Base-by-base conservation (phyloP, 2,329 filamentous ascomycete species). In the Talaromyces sp. region DNA sequence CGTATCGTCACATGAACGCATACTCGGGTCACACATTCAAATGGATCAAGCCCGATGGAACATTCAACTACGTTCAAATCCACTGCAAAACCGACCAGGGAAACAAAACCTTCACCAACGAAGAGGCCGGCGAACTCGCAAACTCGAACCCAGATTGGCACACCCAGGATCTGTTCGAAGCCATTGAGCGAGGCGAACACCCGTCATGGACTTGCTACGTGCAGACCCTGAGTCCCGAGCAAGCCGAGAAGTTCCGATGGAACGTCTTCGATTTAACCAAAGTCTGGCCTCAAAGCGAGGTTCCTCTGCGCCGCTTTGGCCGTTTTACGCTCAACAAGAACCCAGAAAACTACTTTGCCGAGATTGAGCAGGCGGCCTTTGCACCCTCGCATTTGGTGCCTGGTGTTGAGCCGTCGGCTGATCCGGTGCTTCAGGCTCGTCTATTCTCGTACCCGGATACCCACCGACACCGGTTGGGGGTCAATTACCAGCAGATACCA, bases 391-490 rank as follows among this genome's bases (percentile, higher is more conserved):
- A 89, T 68, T 73, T 89, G 70, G 79, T 84, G 3, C 85, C 86
- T 3, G 86, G 86, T 55, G 82, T 87, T 58, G 86, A 89, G 71
- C 82, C 85, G 13, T 87, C 85, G 9, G 84, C 84, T 62, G 87
- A 89, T 64, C 86, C 86, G 1, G 84, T 89, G 37, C 77, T 89
- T 2, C 86, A 89, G 71, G 82, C 81, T 39, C 84, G 86, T 57
- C 78, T 89, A 40, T 89, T 89, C 78, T 88, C 85, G 1, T 89
- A 89, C 73, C 82, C 84, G 10, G 86, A 89, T 66, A 85, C 84
- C 22, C 84, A 86, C 61, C 80, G 83, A 37, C 81, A 88, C 71
- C 82, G 85, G 45, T 73, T 87, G 2, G 84, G 84, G 35, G 77
- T 77, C 53, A 87, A 87, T 74, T 86, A 85, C 71, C 80, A 85